Evolutionary conservation across 495 filamentous ascomycete species (phyloP), one percentile per base, ranked within the genome.

Genomic region (Trichocladium uniseriatum): DNA sequence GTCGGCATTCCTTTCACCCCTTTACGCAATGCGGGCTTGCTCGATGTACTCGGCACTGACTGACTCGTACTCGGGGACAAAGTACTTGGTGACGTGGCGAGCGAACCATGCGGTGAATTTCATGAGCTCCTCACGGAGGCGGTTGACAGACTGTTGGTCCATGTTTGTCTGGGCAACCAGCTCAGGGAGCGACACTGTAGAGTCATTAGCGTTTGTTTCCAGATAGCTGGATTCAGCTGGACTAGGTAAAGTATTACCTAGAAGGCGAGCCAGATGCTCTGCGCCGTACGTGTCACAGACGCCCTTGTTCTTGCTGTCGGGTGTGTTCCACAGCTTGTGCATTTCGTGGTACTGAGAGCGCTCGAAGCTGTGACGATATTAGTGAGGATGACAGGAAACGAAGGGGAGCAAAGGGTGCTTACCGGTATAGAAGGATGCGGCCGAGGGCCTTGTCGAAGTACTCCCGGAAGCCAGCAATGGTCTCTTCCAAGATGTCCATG

Each of bases 91-190:
- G 0, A 77, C 77, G 58, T 94, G 80, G 49, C 81, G 82, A 19
- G 79, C 77, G 49, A 98, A 69, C 85, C 87, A 98, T 32, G 76
- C 70, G 5, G 83, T 83, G 55, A 98, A 76, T 66, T 84, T 87
- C 34, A 77, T 73, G 15, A 97, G 72, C 57, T 98, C 92, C 52
- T 95, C 89, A 10, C 87, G 83, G 10, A 96, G 78, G 32, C 87
- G 83, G 53, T 81, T 85, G 42, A 92, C 86, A 8, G 86, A 87
- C 64, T 90, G 89, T 21, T 79, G 71, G 60, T 97, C 92, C 92
- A 98, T 95, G 66, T 95, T 95, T 27, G 92, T 98, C 62, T 96
- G 90, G 15, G 89, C 89, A 54, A 98, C 80, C 22, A 97, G 79
- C 64, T 98, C 92, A 0, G 94, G 92, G 54, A 98, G 79, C 7